phyloP scores from a whole-genome alignment of 805 yeast genomes.

The Dipodascopsis tothii region DNA sequence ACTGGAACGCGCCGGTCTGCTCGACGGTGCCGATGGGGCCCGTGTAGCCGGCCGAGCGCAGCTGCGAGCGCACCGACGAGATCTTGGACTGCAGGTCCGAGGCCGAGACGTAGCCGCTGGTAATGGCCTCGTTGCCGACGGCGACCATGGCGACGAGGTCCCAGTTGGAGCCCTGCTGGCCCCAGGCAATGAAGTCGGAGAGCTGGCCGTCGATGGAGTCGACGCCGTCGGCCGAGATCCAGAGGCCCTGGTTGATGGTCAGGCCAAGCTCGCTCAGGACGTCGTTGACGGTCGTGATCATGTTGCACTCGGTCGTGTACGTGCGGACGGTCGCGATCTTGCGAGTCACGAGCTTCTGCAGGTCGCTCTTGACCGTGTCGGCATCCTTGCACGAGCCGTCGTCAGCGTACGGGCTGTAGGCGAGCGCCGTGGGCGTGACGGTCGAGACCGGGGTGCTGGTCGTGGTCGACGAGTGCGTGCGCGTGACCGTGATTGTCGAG shows the following conservation, averaged over 20 bases:
- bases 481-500: neutral
- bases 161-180: conserved; percentile 49
- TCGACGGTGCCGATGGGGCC: conserved; percentile 81
- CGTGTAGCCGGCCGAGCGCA: conserved; percentile 62
- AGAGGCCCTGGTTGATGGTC: conserved; percentile 77
- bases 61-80: conserved; percentile 49
- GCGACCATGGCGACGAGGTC: conserved; percentile 67
- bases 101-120: conserved; percentile 53
- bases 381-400: conserved; percentile 60
- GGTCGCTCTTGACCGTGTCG: conserved; percentile 48
- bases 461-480: neutral
- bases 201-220: conserved; percentile 62
- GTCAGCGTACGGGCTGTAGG: conserved; percentile 51
- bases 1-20: conserved; percentile 69
- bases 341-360: conserved; percentile 44
- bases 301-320: conserved; percentile 80
- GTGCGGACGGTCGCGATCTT: conserved; percentile 61
- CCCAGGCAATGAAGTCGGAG: conserved; percentile 44
- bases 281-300: conserved; percentile 58
- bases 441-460: neutral
- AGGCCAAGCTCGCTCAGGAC: conserved; percentile 53
- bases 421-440: neutral
- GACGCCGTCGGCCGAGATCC: conserved; percentile 60
- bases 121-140: conserved; percentile 83
- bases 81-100: conserved; percentile 60